Evolutionary conservation across 495 filamentous ascomycete species (phyloP).

Genomic region (Penicillium pulvis): DNA sequence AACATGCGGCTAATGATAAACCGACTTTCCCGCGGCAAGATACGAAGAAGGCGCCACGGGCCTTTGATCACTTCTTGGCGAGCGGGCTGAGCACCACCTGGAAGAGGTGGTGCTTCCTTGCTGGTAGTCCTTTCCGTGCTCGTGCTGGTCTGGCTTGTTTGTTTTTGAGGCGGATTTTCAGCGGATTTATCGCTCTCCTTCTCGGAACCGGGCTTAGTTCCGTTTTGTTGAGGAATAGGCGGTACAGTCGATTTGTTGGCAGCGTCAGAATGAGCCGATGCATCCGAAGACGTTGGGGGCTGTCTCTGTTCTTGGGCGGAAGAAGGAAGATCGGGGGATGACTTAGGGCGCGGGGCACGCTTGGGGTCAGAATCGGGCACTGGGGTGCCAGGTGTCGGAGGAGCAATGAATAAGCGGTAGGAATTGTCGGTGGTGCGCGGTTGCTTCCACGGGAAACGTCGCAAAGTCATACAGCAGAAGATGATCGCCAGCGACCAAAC

Average conservation of each 20-base stretch:
- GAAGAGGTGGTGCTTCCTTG: constrained; percentile 51
- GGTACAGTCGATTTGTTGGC: constrained; percentile 15
- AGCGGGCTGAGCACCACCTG: constrained; percentile 29
- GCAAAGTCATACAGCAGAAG: constrained; percentile 97
- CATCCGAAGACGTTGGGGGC: constrained; percentile 15
- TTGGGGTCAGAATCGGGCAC: constrained; percentile 48
- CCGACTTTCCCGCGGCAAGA: constrained; percentile 86
- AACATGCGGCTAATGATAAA: constrained; percentile 93
- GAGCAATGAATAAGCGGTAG: constrained; percentile 85
- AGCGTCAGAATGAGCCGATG: constrained; percentile 15
- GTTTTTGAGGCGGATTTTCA: constrained; percentile 29
- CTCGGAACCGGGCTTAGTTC: constrained; percentile 12
- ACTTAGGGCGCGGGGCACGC: constrained; percentile 39
- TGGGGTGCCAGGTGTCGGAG: constrained; percentile 59
- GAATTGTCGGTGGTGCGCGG: constrained; percentile 91
- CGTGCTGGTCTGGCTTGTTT: constrained; percentile 29
- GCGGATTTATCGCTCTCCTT: constrained; percentile 17
- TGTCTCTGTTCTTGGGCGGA: constrained; percentile 30
- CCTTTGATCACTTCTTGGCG: constrained; percentile 82
- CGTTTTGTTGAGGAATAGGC: constrained; percentile 20
- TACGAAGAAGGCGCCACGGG: constrained; percentile 88
- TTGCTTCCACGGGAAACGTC: constrained; percentile 96
- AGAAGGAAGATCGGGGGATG: constrained; percentile 38
- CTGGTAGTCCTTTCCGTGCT: constrained; percentile 40
- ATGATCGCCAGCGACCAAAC: constrained; percentile 99